Evolutionary conservation across 2,329 filamentous ascomycete genomes (phyloP), one percentile per base, ranked within the genome.

Genomic region (Fusarium sororula): DNA sequence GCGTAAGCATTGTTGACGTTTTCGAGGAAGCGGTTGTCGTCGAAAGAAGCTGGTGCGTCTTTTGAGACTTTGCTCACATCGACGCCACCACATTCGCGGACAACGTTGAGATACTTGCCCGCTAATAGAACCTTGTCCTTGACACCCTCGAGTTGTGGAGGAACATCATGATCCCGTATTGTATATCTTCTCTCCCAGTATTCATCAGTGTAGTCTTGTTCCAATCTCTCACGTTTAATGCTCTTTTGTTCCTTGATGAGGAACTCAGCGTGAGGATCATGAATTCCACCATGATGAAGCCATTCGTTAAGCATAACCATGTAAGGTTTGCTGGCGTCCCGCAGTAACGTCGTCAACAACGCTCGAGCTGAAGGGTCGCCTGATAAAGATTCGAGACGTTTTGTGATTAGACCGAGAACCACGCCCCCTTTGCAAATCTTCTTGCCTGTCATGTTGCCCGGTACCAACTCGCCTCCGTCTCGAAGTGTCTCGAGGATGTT

Each of bases 151-250:
- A 99, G 89, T 80, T 99, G 96, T 14, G 96, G 95, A 7, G 96
- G 96, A 2, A 98, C 92, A 68, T 98, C 93, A 55, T 94, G 91
- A 70, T 98, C 94, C 67, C 96, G 92, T 72, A 99, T 93, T 9
- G 96, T 98, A 80, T 99, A 99, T 72, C 96, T 90, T 79, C 97
- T 94, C 81, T 99, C 96, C 96, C 96, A 99, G 82, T 99, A 99
- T 79, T 99, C 96, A 81, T 99, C 96, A 0, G 96, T 99, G 79
- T 98, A 99, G 81, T 99, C 96, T 80, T 98, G 92, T 79, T 98
- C 95, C 6, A 99, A 85, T 67, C 94, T 90, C 81, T 98, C 96
- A 45, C 96, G 90, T 66, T 93, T 92, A 77, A 99, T 98, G 79
- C 95, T 98, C 82, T 96, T 97, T 78, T 98, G 94, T 82, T 98